Evolutionary conservation across 2,329 filamentous ascomycete genomes (phyloP).

Genomic region (Ascochyta pisi): DNA sequence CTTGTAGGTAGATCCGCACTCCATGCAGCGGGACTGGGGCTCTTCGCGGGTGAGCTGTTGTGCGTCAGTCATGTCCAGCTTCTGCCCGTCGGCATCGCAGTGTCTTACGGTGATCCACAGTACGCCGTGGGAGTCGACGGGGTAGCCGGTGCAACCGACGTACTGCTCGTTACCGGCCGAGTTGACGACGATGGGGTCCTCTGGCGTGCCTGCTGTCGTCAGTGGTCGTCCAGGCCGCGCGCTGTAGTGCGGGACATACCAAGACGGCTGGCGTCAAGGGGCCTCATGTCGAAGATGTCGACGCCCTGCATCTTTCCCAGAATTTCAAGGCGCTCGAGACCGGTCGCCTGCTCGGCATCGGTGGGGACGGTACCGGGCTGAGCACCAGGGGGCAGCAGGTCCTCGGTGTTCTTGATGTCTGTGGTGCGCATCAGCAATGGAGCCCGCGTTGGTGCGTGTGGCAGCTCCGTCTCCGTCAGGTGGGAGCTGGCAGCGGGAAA

Average conservation of each 20-base stretch:
- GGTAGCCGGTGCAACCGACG: conserved; percentile 91
- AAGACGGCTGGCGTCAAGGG: conserved; percentile 86
- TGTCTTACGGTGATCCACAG: conserved; percentile 86
- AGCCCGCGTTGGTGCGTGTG: conserved; percentile 1
- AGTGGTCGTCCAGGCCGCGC: not conserved
- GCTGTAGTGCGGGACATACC: conserved; percentile 60
- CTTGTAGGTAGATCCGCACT: conserved; percentile 97
- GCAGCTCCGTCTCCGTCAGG: conserved; percentile 2
- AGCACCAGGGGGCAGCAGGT: conserved; percentile 86
- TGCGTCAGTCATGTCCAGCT: conserved; percentile 8
- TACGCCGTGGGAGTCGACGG: conserved; percentile 88
- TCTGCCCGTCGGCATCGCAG: no score
- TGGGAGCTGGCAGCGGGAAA: conserved; percentile 23
- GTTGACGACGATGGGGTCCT: conserved; percentile 85
- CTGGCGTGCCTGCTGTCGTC: conserved; percentile 72
- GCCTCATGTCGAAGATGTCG: conserved; percentile 98
- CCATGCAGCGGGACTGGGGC: conserved; percentile 91
- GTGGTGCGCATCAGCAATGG: conserved; percentile 43
- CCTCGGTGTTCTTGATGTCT: conserved; percentile 85
- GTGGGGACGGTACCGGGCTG: conserved; percentile 83
- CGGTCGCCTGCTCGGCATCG: conserved; percentile 94
- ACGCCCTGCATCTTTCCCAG: conserved; percentile 99
- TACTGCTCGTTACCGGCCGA: conserved; percentile 97
- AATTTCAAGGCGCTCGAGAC: conserved; percentile 98
- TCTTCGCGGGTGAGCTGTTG: conserved; percentile 81